Evolutionary conservation across 768 basidiomycete species (phyloP).

Genomic region (Tephrocybe sp.): DNA sequence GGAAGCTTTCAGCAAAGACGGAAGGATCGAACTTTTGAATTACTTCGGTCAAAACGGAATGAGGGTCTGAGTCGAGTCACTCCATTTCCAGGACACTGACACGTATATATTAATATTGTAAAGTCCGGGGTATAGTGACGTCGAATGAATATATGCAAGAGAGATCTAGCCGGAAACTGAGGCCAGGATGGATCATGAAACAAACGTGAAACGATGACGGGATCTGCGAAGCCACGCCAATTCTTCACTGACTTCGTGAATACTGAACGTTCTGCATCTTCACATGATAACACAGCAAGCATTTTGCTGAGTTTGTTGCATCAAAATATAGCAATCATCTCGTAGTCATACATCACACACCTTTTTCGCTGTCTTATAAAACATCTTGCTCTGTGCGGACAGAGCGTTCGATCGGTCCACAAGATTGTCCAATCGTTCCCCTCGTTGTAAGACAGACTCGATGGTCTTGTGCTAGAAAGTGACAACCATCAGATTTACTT

Average conservation of each 20-base stretch:
- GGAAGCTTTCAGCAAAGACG: not conserved
- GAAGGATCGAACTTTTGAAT: not conserved
- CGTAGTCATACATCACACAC: slow-evolving; percentile 35
- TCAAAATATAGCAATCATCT: not conserved
- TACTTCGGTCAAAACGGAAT: not conserved
- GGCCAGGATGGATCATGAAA: slow-evolving; percentile 13
- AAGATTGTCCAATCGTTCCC: slow-evolving; percentile 94
- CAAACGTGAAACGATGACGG: not conserved
- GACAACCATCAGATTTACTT: slow-evolving; percentile 1
- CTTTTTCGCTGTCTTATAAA: slow-evolving; percentile 99
- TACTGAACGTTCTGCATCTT: slow-evolving; percentile 2
- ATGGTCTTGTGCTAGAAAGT: slow-evolving; percentile 92
- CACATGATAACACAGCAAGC: slow-evolving; percentile 90
- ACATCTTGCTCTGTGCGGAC: slow-evolving; percentile 93
- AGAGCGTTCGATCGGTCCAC: slow-evolving; percentile 91
- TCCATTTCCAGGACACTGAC: not conserved
- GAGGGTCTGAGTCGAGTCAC: not conserved
- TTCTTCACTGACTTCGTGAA: too few species aligned
- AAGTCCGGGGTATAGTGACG: slow-evolving; percentile 13
- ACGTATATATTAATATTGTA: slow-evolving; percentile 11
- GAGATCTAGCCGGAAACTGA: slow-evolving; percentile 9
- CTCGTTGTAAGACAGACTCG: slow-evolving; percentile 92
- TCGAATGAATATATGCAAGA: not conserved
- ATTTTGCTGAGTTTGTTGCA: slow-evolving; percentile 72
- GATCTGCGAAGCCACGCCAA: too few species aligned